Percentiles rank a stretch among this genome's conserved stretches.
These are phyloP conservation scores for Flaveria sonorensis DNA, from an alignment of 129 eudicot genomes.

Conservation along the genomic window DNA sequence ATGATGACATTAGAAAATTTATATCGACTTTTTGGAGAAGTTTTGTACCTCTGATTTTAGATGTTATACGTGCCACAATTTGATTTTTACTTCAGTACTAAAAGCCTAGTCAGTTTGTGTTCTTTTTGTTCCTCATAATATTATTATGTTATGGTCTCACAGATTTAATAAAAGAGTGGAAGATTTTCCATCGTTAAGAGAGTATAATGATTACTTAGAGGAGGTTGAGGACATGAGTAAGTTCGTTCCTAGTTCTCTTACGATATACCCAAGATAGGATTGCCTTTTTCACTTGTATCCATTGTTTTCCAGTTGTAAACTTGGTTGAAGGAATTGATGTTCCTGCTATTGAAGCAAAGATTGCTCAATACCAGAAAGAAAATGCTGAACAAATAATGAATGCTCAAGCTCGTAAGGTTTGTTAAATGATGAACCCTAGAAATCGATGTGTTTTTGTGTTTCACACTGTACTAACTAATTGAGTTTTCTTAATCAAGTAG, in stretches of 20 bases:
- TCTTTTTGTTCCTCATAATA: neutral
- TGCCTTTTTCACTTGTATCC: constrained; percentile 15
- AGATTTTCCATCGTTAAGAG: constrained; percentile 81
- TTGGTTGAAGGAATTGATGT: constrained; percentile 82
- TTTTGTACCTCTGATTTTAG: neutral
- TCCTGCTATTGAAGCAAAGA: constrained; percentile 77
- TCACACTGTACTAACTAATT: neutral
- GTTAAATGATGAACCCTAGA: constrained; percentile 12
- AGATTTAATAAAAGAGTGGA: constrained; percentile 95
- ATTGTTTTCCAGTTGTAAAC: constrained; percentile 51
- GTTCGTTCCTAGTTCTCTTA: constrained; percentile 31
- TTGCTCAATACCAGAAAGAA: constrained; percentile 74
- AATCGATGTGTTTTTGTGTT: neutral
- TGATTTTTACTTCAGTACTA: constrained; percentile 8
- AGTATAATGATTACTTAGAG: constrained; percentile 92
- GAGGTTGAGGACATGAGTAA: constrained; percentile 99
- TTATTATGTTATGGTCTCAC: constrained; percentile 25
- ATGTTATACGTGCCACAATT: constrained; percentile 9
- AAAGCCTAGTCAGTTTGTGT: neutral
- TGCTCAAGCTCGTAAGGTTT: constrained; percentile 91
- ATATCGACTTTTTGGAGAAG: neutral
- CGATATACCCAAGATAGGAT: neutral
- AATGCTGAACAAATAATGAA: constrained; percentile 93
- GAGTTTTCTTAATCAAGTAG: constrained; percentile 43
- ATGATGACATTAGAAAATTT: neutral